Base-by-base conservation (phyloP, 352 stramenopile genomes). In the Phytopythium mirpurense region DNA sequence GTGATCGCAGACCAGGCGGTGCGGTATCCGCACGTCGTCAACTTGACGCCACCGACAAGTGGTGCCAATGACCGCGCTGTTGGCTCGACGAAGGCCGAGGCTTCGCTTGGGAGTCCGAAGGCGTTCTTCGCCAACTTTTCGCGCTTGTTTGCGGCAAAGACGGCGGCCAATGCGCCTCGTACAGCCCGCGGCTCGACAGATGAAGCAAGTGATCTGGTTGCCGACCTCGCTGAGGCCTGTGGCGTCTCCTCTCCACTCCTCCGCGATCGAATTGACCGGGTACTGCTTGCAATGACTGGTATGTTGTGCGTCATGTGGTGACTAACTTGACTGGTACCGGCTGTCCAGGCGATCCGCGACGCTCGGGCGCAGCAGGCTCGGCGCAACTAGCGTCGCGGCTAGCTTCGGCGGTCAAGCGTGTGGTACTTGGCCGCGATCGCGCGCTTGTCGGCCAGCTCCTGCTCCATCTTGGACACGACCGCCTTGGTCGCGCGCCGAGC, bases 391-490 rank as follows among this genome's bases (percentile, higher is more conserved):
- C 27, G 18, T 14, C 10, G 21, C 9, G 29, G 53, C 51, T 16
- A 44, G 18, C 36, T 10, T 15, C 72, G 59, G 19, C 51, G 67
- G 49, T 87, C 76, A 21, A 90, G 52, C 0, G 59, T 72, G 49
- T 72, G 62, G 24, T 84, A 89, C 34, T 80, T 82, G 18, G 75
- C 67, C 2, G 71, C 78, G 3, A 67, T 62, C 0, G 58, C 56
- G 7, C 82, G 71, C 36, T 87, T 72, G 8, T 70, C 59, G 0
- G 55, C 59, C 0, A 92, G 59, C 9, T 78, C 63, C 2, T 71
- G 36, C 47, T 89, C 74, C 29, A 87, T 84, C n/a, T 74, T 74
- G 7, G 43, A 53, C 16, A 92, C 62, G 11, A 68, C 66, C 5
- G 65, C 57, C 27, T 88, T 85, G 3, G 67, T 78, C 1, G 55